phyloP scores from a whole-genome alignment of 225 moss, liverwort and hornwort genomes.

The Climacium dendroides region DNA sequence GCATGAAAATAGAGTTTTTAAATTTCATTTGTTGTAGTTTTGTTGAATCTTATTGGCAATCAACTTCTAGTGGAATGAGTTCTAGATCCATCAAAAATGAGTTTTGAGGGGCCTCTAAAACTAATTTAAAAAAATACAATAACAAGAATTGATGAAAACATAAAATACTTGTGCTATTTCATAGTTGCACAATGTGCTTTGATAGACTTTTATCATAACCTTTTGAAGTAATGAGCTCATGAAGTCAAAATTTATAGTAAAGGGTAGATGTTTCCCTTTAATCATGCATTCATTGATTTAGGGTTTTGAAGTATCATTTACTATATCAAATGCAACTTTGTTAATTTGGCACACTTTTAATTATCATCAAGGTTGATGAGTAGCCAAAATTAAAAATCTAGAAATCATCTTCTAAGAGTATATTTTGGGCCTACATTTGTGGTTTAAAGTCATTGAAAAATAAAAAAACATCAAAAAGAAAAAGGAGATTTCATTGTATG shows the following conservation, averaged over 20 bases:
- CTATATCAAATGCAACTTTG: background rate
- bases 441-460: background rate
- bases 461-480: background rate
- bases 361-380: background rate
- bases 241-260: background rate
- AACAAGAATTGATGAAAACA: background rate
- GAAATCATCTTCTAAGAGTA: background rate
- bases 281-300: background rate
- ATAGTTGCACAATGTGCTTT: fast-evolving
- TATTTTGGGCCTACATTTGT: background rate
- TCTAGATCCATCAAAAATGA: background rate
- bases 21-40: background rate
- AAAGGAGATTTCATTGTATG: fast-evolving
- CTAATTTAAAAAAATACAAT: background rate
- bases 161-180: background rate
- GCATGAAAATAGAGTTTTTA: fast-evolving
- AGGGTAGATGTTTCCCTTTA: background rate
- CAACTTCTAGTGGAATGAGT: background rate
- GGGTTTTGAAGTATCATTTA: background rate
- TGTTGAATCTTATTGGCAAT: background rate
- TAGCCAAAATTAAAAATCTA: background rate
- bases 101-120: background rate
- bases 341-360: background rate
- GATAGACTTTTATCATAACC: background rate
- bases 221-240: background rate